Conservation (phyloP, 2,329 filamentous ascomycete genomes). For the Colletotrichum graminicola region DNA sequence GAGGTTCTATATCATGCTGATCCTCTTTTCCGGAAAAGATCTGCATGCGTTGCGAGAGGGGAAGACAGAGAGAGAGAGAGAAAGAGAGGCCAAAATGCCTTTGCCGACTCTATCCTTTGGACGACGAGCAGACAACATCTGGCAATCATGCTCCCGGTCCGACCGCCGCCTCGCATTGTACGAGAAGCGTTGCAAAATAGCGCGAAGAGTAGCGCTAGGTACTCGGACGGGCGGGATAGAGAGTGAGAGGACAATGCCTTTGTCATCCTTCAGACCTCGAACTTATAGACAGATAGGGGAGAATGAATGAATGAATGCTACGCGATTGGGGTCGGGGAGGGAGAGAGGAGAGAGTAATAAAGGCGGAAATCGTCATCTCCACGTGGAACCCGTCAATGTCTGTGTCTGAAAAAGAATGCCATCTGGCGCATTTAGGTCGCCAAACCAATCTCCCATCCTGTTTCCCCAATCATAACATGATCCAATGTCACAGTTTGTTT, state of each 20-base stretch:
- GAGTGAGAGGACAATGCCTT: not conserved
- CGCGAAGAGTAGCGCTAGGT: not conserved
- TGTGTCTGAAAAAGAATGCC: not conserved
- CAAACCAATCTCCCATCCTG: not conserved
- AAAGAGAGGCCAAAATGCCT: not conserved
- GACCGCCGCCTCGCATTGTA: constrained; percentile 4
- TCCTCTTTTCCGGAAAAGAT: not conserved
- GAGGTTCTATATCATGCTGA: not conserved
- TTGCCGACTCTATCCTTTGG: not conserved
- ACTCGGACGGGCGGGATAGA: no score
- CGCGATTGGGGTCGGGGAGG: not conserved
- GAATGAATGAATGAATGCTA: not conserved
- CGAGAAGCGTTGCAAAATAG: not conserved
- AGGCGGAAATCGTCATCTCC: no score
- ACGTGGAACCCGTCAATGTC: not conserved
- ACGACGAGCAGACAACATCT: constrained; percentile 1
- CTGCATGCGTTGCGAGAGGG: constrained; percentile 2
- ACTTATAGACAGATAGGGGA: not conserved
- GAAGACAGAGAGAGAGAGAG: no score
- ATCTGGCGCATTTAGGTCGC: not conserved
- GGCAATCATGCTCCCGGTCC: constrained; percentile 7
- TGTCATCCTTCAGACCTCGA: not conserved
- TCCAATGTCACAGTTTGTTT: not conserved
- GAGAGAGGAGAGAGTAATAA: not conserved
- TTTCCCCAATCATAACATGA: not conserved